Base-by-base conservation (phyloP, 1,139 yeast genomes). In the Saccharomyces hybrid region DNA sequence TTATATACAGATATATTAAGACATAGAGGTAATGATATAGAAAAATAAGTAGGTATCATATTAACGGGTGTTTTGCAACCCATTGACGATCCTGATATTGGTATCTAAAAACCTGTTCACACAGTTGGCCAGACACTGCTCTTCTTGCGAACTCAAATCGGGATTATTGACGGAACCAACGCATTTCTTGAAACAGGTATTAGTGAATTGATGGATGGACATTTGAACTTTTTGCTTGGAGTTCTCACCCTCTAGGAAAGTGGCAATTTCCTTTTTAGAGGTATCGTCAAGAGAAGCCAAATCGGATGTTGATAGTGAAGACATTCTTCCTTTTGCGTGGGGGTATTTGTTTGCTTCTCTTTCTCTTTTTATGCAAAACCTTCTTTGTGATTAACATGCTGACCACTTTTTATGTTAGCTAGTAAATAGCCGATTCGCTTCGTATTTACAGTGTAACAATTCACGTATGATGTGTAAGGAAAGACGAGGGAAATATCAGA, bases 121-220 rank as follows among this genome's bases (percentile, higher is more conserved):
- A 70, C 97, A 91, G 75, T 87, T 87, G 56, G 78, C 73, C 69
- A 90, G 75, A 69, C 97, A 91, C 48, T 76, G 71, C 62, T 85
- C 88, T 70, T 91, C 97, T 53, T 70, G 70, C 4, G 73, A 55
- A 60, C 78, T 78, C 60, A 90, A 75, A 52, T 75, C 74, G 47
- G 80, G 80, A 53, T 78, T 73, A 53, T 76, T 75, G 54, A 84
- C 78, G 16, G 79, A 74, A 50, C 79, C 74, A 56, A 89, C 79
- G 70, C 98, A 91, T 73, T 88, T 87, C 70, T 85, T 87, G 77
- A 89, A 91, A 71, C 98, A 91, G 78, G 85, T 78, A 68, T 89
- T 91, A 46, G 96, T 90, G 76, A 88, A 89, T 67, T 79, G 82
- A 69, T 89, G 95, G 59, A 89, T 85, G 41, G 95, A 81, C 77